Conservation (phyloP, 2,329 filamentous ascomycete genomes). For the Aspergillaceae sp. region DNA sequence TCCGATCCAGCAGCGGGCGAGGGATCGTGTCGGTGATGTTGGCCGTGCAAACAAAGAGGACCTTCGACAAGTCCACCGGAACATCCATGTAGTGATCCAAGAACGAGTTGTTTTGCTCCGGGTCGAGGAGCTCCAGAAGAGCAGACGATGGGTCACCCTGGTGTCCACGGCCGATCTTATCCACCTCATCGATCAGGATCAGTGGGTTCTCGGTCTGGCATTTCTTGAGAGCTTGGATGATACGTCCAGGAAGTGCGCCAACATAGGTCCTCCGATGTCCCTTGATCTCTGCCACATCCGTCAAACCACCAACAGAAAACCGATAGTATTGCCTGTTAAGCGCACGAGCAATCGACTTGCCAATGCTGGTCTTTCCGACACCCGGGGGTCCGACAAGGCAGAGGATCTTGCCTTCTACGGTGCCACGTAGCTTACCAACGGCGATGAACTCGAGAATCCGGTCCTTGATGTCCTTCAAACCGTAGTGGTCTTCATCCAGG, state of each 20-base stretch:
- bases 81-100: slow-evolving; percentile 98
- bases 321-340: slow-evolving; percentile 95
- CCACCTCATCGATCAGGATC: slow-evolving; percentile 92
- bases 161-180: slow-evolving; percentile 95
- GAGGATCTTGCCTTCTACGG: slow-evolving; percentile 95
- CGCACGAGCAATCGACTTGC: slow-evolving; percentile 92
- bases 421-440: slow-evolving; percentile 91
- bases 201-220: slow-evolving; percentile 97
- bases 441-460: slow-evolving; percentile 97
- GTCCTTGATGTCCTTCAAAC: slow-evolving; percentile 95
- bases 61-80: slow-evolving; percentile 92
- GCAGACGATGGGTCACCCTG: slow-evolving; percentile 95
- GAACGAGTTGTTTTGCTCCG: slow-evolving; percentile 96
- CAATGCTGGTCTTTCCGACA: slow-evolving; percentile 97
- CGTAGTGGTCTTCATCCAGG: slow-evolving; percentile 92
- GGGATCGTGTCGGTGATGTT: slow-evolving; percentile 99
- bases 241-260: slow-evolving; percentile 85
- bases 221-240: slow-evolving; percentile 97
- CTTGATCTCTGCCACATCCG: slow-evolving; percentile 98
- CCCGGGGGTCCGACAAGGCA: slow-evolving; percentile 96
- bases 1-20: slow-evolving; percentile 82
- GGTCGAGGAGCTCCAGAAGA: slow-evolving; percentile 84
- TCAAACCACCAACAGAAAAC: slow-evolving; percentile 93
- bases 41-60: slow-evolving; percentile 95
- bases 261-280: slow-evolving; percentile 95